Evolutionary conservation across 805 yeast species (phyloP), one percentile per base, ranked within the genome.

Genomic region (Candida suzukii): DNA sequence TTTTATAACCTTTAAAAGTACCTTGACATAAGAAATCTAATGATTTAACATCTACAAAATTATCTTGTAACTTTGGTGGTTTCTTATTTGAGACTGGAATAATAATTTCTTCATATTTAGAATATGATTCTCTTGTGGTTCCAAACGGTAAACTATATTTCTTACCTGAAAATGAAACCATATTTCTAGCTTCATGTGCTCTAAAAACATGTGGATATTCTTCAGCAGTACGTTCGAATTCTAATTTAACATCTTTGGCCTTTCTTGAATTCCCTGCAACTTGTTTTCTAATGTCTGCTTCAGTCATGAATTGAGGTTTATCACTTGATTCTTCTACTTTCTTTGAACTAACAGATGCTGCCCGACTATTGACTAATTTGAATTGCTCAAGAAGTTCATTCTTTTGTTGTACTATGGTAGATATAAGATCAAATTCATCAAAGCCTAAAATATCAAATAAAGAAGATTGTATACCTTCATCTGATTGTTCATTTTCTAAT

Each of bases 151-250:
- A 67, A 1, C 82, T 67, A 52, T 79, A 85, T 53, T 82, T 83
- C 45, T 83, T 83, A 1, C 97, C 97, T 7, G 87, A 76, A 35
- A 87, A 74, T 0, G 90, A 79, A n/a, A 87, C 58, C 26, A 80
- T 78, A 35, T 76, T 78, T 7, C 84, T 80, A 0, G 81, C 78
- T 34, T 78, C 87, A 39, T 74, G 76, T 35, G 81, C 67, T 47
- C 84, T 77, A 60, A 72, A 93, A 2, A 93, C 97, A 62, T 95
- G 95, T 0, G 97, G 96, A 52, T 88, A 91, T 41, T 73, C 66
- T 17, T 72, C 72, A 30, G 65, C 68, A 4, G 67, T 57, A 13
- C 60, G 52, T 28, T 69, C 73, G 1, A 78, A 74, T 13, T 67
- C 68, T 16, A 81, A 53, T 19, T 66, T 64, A 38, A 68, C 69